A percentile compares a stretch with the other conserved stretches of the same genome.
These are phyloP conservation scores for Discostella stelligera DNA, from an alignment of 352 stramenopile species.

Conservation along the genomic window DNA sequence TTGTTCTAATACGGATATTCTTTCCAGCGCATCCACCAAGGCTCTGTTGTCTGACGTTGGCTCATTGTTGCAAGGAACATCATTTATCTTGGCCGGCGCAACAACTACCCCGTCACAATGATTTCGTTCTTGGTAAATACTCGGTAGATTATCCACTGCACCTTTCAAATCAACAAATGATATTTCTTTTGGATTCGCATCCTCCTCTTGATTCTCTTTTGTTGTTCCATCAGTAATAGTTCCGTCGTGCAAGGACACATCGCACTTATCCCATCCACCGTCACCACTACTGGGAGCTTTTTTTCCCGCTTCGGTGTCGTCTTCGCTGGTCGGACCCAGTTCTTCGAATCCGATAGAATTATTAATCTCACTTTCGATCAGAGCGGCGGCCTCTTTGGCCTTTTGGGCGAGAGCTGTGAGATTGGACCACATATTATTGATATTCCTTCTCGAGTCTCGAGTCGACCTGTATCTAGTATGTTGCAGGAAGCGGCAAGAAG, in stretches of 20 bases:
- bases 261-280: slow-evolving; percentile 16
- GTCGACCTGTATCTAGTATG: too few relatives aligned
- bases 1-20: slow-evolving; percentile 43
- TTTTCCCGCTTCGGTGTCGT: too few relatives aligned
- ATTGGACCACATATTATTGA: slow-evolving; percentile 5
- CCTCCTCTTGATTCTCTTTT: background rate
- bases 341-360: slow-evolving; percentile 10
- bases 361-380: slow-evolving; percentile 22
- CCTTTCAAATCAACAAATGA: slow-evolving; percentile 28
- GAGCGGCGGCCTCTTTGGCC: slow-evolving; percentile 18
- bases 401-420: slow-evolving; percentile 14
- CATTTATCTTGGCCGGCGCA: too few relatives aligned
- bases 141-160: slow-evolving; percentile 3
- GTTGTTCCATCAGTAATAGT: background rate
- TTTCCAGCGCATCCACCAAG: slow-evolving; percentile 46
- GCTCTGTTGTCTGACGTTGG: background rate
- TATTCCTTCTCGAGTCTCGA: too few relatives aligned
- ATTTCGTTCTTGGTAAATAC: background rate
- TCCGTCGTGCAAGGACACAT: slow-evolving; percentile 1
- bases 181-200: slow-evolving; percentile 13
- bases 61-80: too few relatives aligned
- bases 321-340: background rate
- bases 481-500: too few relatives aligned
- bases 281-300: background rate
- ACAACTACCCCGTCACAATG: background rate